Evolutionary conservation across 2,329 filamentous ascomycete species (phyloP), one percentile per base, ranked within the genome.

Genomic region (Dothiorella sarmentorum): DNA sequence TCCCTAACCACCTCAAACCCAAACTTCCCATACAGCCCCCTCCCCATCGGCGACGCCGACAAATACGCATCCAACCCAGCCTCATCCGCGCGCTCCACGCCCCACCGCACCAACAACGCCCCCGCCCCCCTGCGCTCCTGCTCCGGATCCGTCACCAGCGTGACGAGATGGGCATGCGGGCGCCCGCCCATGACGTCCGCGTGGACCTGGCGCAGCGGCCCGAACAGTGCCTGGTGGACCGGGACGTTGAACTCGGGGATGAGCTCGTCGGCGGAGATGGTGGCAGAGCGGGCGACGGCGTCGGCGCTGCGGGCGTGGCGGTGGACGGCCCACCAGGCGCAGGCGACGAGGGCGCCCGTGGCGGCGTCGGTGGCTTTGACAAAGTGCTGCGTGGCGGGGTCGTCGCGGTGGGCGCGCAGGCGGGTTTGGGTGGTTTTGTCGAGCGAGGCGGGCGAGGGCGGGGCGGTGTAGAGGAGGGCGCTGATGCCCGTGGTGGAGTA

Each of bases 51-150:
- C 56, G 65, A 71, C 13, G 70, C 68, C 57, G 72, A 70, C 17
- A 74, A 45, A 63, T 69, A 74, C 0, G 62, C 61, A 31, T 70
- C 67, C 9, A 72, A 63, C 2, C 67, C 67, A 7, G 51, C 62
- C 56, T 69, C 64, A 53, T 74, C 70, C 17, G 70, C 71, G 37
- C 61, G 66, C 20, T 67, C 66, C 10, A 64, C 63, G 0, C 71
- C 71, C 69, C 69, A 72, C 7, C 63, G 35, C 15, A 73, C 61
- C 13, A 74, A 55, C 68, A 69, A 62, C 7, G 63, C 64, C 0
- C 71, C 71, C 3, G 71, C 71, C 7, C 71, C 71, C 6, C 66
- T 61, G 15, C 69, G 61, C 40, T 66, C 64, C 49, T 74, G 70
- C 3, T 66, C 38, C 7, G 66, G 62, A 20, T 67, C 58, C 37